A percentile compares a stretch with the other conserved stretches of the same genome.
These are phyloP conservation scores for Penicillium cinerascens DNA, from an alignment of 495 filamentous ascomycete species.

Conservation along the genomic window DNA sequence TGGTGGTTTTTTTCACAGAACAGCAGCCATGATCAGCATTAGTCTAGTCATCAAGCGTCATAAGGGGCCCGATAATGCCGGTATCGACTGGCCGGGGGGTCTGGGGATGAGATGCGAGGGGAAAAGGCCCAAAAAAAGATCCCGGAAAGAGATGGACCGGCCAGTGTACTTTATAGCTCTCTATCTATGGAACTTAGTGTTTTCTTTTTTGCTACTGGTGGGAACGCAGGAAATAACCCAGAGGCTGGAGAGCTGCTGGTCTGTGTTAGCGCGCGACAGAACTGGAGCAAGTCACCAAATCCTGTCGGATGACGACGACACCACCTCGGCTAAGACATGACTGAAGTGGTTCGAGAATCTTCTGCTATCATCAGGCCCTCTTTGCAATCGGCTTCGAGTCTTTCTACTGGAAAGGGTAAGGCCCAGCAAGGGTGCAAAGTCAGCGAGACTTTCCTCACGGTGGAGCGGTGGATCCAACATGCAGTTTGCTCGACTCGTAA, in stretches of 20 bases:
- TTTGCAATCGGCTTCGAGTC: constrained; percentile 1
- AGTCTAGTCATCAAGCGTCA: not conserved
- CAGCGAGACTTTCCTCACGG: not conserved
- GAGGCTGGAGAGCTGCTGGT: constrained; percentile 36
- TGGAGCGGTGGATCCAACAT: constrained; percentile 32
- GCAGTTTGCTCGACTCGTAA: constrained; percentile 20
- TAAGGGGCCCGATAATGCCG: not conserved
- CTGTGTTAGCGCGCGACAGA: constrained; percentile 34
- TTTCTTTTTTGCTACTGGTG: constrained; percentile 18
- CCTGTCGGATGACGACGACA: constrained; percentile 10
- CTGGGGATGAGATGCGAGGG: not conserved
- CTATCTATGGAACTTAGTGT: not conserved
- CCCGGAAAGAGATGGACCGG: not conserved
- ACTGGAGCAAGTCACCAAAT: constrained; percentile 22
- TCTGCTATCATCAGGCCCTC: not conserved
- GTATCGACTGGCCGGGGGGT: not conserved
- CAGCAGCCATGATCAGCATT: not conserved
- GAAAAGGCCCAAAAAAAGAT: not conserved
- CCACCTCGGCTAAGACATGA: not conserved
- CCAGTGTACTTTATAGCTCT: not conserved
- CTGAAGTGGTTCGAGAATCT: constrained; percentile 18
- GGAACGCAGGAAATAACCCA: constrained; percentile 16
- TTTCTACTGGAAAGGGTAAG: not conserved
- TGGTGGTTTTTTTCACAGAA: not conserved
- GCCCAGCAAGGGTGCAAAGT: not conserved